phyloP scores from a whole-genome alignment of 495 filamentous ascomycete genomes.

The Neurospora sp. region DNA sequence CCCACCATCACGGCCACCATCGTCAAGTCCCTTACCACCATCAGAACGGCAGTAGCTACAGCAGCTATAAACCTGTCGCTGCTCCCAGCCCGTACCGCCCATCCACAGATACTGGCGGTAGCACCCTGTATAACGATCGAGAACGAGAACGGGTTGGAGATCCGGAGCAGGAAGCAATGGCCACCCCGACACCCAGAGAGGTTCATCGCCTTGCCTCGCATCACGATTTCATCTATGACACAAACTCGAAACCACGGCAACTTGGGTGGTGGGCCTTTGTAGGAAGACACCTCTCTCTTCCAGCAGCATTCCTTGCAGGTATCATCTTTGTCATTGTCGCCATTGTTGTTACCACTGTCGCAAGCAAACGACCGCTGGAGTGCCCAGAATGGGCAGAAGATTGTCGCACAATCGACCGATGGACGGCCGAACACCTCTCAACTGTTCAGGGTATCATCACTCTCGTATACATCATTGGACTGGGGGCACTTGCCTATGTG shows the following conservation, averaged over 20 bases:
- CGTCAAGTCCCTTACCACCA: not conserved
- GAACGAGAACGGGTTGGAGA: not conserved
- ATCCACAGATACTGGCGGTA: not conserved
- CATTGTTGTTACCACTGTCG: conserved; percentile 14
- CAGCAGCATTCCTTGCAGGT: conserved; percentile 11
- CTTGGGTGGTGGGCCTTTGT: conserved; percentile 18
- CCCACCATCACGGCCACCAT: conserved; percentile 5
- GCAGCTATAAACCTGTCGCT: not conserved
- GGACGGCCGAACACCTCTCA: conserved; percentile 17
- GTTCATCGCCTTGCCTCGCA: conserved; percentile 19
- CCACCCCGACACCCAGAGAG: conserved; percentile 13
- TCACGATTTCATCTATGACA: conserved; percentile 19
- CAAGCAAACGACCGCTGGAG: conserved; percentile 14
- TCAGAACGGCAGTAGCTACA: not conserved
- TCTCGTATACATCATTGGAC: conserved; percentile 16
- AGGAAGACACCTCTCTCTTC: conserved; percentile 15
- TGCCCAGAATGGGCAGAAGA: conserved; percentile 17
- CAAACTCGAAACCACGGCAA: conserved; percentile 7
- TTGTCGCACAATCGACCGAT: conserved; percentile 10
- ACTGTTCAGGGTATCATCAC: conserved; percentile 22
- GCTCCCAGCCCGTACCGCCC: not conserved
- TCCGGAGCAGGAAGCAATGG: not conserved
- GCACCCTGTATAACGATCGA: not conserved
- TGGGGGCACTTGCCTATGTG: conserved; percentile 12
- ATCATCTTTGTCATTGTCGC: conserved; percentile 14